Conservation (phyloP, 1,284 basidiomycete species). For the Malassezia vespertilionis region DNA sequence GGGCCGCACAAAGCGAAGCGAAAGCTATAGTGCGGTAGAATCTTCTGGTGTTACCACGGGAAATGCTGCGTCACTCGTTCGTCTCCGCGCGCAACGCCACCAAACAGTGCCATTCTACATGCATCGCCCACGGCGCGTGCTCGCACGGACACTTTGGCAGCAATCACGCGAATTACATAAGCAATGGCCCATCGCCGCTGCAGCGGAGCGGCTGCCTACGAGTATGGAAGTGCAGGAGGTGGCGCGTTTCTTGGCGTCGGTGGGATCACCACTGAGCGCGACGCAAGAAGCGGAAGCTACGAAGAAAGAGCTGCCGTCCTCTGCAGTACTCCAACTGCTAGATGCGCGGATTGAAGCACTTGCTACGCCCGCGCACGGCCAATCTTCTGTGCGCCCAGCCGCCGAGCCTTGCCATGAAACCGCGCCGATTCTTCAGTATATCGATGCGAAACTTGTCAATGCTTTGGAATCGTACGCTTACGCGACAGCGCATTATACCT, state of each 20-base stretch:
- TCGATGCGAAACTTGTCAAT: slow-evolving; percentile 1
- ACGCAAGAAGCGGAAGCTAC: neutral
- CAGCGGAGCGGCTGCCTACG: neutral
- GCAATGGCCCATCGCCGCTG: neutral
- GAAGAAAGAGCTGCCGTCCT: slow-evolving; percentile 4
- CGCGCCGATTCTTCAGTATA: neutral
- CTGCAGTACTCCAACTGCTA: slow-evolving; percentile 10
- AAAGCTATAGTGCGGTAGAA: too few species aligned
- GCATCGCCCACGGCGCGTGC: too few species aligned
- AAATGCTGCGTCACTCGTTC: too few species aligned
- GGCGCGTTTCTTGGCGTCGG: slow-evolving; percentile 10
- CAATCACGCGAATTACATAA: too few species aligned
- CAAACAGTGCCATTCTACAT: too few species aligned
- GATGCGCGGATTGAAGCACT: slow-evolving; percentile 10
- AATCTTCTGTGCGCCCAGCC: too few species aligned
- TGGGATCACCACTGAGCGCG: slow-evolving; percentile 11
- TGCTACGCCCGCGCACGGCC: neutral
- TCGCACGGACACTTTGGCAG: too few species aligned
- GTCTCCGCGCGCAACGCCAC: too few species aligned
- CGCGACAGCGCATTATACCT: slow-evolving; percentile 5
- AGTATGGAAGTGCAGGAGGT: slow-evolving; percentile 15
- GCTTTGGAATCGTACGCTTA: slow-evolving; percentile 3
- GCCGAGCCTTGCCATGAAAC: neutral
- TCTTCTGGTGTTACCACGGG: too few species aligned
- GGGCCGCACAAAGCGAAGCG: too few species aligned